phyloP scores from a whole-genome alignment of 1,284 basidiomycete species.

The Taiwanofungus camphoratus region DNA sequence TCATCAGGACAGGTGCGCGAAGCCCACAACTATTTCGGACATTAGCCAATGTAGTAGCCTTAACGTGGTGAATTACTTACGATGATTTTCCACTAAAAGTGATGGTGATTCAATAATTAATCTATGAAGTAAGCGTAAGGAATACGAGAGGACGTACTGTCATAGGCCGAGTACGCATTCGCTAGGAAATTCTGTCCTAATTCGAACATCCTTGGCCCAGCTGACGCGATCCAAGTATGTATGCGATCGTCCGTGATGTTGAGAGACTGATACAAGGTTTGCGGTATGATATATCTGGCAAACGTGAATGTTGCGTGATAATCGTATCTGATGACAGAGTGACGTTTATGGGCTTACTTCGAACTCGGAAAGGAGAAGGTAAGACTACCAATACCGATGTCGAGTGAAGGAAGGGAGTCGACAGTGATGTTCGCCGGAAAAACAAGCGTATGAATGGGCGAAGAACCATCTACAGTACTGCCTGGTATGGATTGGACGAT shows the following conservation, averaged over 20 bases:
- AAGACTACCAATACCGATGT: conserved; percentile 8
- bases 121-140: not conserved
- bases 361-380: conserved; percentile 6
- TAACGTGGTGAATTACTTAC: conserved; percentile 1
- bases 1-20: not conserved
- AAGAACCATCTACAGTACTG: not conserved
- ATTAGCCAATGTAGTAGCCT: not conserved
- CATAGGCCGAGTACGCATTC: conserved; percentile 11
- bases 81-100: conserved; percentile 8
- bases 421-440: conserved; percentile 11
- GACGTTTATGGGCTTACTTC: conserved; percentile 3
- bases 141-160: conserved; percentile 5
- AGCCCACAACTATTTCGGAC: not conserved
- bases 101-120: not conserved
- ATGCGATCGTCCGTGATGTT: conserved; percentile 12
- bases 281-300: conserved; percentile 9
- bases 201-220: conserved; percentile 4
- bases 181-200: conserved; percentile 14
- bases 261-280: conserved; percentile 3
- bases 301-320: not conserved
- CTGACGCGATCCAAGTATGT: conserved; percentile 11
- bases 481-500: conserved; percentile 5
- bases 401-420: conserved; percentile 4
- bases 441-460: conserved; percentile 1
- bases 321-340: not conserved